Evolutionary conservation across 306 rosid species (phyloP).

Genomic region (Cyclanthera cordifolia): DNA sequence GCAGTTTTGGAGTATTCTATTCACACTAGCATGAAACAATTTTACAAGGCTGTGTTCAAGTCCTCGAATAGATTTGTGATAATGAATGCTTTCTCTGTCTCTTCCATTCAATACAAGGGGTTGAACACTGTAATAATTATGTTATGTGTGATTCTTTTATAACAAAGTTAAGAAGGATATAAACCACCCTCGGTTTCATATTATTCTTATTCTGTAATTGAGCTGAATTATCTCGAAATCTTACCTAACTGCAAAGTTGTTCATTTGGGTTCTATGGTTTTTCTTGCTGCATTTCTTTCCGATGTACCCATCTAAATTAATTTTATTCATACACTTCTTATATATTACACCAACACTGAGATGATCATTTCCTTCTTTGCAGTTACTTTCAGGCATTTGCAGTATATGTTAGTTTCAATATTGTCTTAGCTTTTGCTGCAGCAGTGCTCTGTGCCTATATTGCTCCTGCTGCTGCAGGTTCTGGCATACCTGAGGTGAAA

Average conservation of each 20-base stretch:
- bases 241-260: no score
- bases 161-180: neutral
- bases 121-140: neutral
- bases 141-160: neutral
- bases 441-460: conserved; percentile 52
- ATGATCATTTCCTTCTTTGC: conserved; percentile 22
- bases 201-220: no score
- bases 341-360: conserved; percentile 17
- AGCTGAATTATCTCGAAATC: no score
- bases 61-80: neutral
- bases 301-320: neutral
- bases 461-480: conserved; percentile 89
- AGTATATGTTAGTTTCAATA: conserved; percentile 35
- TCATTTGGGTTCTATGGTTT: neutral
- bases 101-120: neutral
- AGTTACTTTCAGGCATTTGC: conserved; percentile 59
- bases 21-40: neutral
- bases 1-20: neutral
- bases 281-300: neutral
- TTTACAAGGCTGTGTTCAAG: neutral
- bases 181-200: no score
- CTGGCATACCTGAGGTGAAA: conserved; percentile 87
- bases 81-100: neutral
- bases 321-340: neutral
- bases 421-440: conserved; percentile 44